A percentile compares a stretch with the other conserved stretches of the same genome.
Evolutionary conservation across 768 basidiomycete genomes (phyloP).

Genomic region (Albatrellus ellisii): DNA sequence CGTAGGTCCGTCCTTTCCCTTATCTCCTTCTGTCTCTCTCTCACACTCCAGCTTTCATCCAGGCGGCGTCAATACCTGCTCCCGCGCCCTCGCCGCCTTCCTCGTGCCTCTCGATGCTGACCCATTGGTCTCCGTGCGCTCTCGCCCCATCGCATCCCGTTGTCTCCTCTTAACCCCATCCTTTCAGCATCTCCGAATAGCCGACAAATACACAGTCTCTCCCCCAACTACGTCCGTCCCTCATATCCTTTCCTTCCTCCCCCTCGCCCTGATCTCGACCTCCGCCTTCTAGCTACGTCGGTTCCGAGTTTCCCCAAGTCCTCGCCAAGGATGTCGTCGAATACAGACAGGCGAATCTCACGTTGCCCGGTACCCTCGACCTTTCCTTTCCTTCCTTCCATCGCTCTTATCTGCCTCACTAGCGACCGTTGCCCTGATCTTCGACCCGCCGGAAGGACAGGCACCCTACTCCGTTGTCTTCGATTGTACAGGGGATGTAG

Average conservation of each 20-base stretch:
- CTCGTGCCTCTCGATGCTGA: constrained; percentile 60
- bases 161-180: constrained; percentile 6
- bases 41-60: constrained; percentile 3
- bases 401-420: constrained; percentile 5
- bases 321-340: constrained; percentile 60
- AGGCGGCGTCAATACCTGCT: constrained; percentile 78
- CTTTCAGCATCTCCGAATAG: constrained; percentile 49
- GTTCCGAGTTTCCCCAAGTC: constrained; percentile 57
- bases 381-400: background rate
- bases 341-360: constrained; percentile 75
- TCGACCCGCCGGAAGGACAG: constrained; percentile 59
- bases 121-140: constrained; percentile 56
- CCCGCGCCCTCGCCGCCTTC: constrained; percentile 53
- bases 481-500: constrained; percentile 74
- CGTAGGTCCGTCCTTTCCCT: constrained; percentile 40
- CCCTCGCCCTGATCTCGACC: constrained; percentile 8
- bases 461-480: constrained; percentile 71
- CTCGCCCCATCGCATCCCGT: constrained; percentile 6
- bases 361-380: constrained; percentile 44
- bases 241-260: constrained; percentile 14
- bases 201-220: constrained; percentile 59
- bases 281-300: constrained; percentile 60
- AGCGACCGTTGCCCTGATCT: constrained; percentile 59
- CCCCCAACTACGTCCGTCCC: constrained; percentile 60
- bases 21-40: constrained; percentile 7